Conservation (phyloP, 129 eudicot genomes). For the Smallanthus sonchifolius region DNA sequence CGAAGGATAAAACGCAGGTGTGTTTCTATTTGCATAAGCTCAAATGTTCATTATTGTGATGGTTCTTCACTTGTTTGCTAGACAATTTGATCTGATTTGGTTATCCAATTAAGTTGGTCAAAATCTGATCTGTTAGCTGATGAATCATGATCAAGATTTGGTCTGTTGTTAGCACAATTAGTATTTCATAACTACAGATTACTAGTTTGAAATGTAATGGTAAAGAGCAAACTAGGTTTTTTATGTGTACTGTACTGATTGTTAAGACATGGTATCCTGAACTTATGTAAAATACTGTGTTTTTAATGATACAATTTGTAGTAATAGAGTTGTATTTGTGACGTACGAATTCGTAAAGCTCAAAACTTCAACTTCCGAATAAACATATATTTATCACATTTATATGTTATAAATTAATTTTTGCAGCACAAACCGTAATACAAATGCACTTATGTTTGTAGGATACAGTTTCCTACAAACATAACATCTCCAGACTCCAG, state of each 20-base stretch:
- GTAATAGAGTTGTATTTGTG: neutral
- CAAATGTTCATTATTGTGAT: neutral
- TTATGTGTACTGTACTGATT: neutral
- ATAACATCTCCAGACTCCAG: neutral
- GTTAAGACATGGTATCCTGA: neutral
- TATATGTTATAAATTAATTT: neutral
- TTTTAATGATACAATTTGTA: neutral
- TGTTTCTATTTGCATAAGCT: slow-evolving; percentile 5
- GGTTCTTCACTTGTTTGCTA: neutral
- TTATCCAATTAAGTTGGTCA: neutral
- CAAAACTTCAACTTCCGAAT: neutral
- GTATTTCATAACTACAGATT: neutral
- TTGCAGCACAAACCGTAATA: neutral
- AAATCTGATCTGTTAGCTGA: neutral
- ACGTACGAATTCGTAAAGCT: neutral
- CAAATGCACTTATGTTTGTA: neutral
- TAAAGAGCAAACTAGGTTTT: neutral
- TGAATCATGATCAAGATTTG: neutral
- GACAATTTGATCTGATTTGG: neutral
- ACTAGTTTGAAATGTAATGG: neutral
- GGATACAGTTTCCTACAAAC: neutral
- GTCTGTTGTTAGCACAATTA: neutral
- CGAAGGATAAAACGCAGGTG: slow-evolving; percentile 89
- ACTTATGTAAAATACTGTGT: neutral
- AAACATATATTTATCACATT: neutral